Percentiles rank a stretch among this genome's conserved stretches.
phyloP scores from a whole-genome alignment of 1,284 basidiomycete genomes.

The Afroboletus lepidellus region DNA sequence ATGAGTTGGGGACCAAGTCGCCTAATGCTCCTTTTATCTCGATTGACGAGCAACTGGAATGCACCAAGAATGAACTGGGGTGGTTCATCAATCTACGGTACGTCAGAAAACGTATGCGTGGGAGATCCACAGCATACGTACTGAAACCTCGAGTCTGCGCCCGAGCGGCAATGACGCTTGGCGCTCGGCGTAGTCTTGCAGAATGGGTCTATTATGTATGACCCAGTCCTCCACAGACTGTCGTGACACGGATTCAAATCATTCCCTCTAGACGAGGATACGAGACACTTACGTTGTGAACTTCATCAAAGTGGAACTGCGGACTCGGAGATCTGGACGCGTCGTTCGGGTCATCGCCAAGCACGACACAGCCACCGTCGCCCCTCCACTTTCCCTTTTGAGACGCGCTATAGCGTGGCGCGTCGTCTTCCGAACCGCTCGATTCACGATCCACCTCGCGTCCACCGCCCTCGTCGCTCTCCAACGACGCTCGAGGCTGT shows the following conservation, averaged over 20 bases:
- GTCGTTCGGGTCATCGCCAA: neutral
- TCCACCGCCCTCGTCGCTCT: neutral
- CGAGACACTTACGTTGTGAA: conserved; percentile 9
- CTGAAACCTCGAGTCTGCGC: conserved; percentile 25
- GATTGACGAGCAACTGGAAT: conserved; percentile 31
- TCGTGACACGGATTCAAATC: neutral
- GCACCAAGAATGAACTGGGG: conserved; percentile 27
- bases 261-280: neutral
- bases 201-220: conserved; percentile 21
- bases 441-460: neutral
- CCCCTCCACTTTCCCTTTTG: conserved; percentile 22
- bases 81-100: conserved; percentile 26
- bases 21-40: conserved; percentile 16
- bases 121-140: conserved; percentile 2
- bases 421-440: neutral
- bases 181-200: conserved; percentile 32
- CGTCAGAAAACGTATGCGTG: conserved; percentile 1
- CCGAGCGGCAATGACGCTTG: conserved; percentile 28
- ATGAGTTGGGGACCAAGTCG: conserved; percentile 31
- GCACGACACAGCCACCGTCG: neutral
- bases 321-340: neutral
- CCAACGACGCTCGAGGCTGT: conserved; percentile 2
- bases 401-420: conserved; percentile 2
- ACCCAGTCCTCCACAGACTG: conserved; percentile 25
- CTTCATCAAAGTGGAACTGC: neutral